Evolutionary conservation across 2,329 filamentous ascomycete genomes (phyloP), one percentile per base, ranked within the genome.

Genomic region (Monosporascus sp.): DNA sequence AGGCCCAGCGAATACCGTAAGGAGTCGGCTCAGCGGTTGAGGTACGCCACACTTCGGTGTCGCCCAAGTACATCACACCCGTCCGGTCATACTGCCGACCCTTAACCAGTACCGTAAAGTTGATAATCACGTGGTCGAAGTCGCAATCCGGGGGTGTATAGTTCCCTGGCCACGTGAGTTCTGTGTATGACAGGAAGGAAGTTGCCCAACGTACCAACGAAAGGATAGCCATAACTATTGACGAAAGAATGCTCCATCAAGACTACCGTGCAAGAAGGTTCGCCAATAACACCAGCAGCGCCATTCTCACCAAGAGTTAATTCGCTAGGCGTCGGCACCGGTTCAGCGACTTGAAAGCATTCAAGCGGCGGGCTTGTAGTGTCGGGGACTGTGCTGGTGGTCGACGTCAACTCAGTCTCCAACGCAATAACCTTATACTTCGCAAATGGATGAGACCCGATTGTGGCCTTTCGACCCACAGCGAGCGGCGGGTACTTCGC

Each of bases 31-130:
- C 88, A 4, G 90, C 88, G 1, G 90, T 95, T 5, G 88, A 91
- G 2, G 89, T 92, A 24, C 90, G 79, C 76, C 88, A 94, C n/a
- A 95, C 79, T 67, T 95, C 90, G 9, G 82, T 84, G 66, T 93
- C 87, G 41, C 83, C 84, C 38, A 94, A 76, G 62, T 86, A 94
- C 79, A 94, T 85, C 34, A 87, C 69, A 4, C 84, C 90, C 8
- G 93, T 76, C 40, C 90, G 81, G 66, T 95, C 90, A 69, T 82
- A 92, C 62, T 95, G 90, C 3, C 82, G 79, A 1, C 90, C 90
- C 56, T 76, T 74, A 9, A 86, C 88, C 1, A 82, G 82, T 16
- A 88, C 85, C 0, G 87, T 92, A 60, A 94, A 81, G 64, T 91
- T 91, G 69, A 94, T 83, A 24, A 83, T 79, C 17, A 92, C 86